phyloP scores from a whole-genome alignment of 306 rosid species.

The Comarum palustre region DNA sequence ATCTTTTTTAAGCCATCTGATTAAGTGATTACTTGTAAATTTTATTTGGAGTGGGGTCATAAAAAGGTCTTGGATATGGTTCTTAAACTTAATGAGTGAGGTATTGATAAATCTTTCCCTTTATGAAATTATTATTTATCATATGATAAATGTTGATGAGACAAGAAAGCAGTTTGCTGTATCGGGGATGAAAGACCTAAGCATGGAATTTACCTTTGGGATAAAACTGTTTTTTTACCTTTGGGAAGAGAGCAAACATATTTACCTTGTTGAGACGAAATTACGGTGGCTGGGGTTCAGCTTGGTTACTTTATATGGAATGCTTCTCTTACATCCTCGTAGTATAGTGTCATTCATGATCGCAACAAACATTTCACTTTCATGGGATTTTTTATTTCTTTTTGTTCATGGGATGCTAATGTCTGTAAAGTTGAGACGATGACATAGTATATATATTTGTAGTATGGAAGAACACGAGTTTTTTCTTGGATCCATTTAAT shows the following conservation, averaged over 20 bases:
- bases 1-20: not conserved
- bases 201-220: not conserved
- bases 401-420: not conserved
- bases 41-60: not conserved
- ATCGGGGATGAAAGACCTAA: not conserved
- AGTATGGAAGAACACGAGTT: not conserved
- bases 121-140: not conserved
- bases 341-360: not conserved
- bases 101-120: not conserved
- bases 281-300: constrained; percentile 1
- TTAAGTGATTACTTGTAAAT: not conserved
- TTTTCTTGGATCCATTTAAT: not conserved
- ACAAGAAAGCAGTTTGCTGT: not conserved
- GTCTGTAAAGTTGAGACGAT: not conserved
- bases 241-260: not conserved
- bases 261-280: not conserved
- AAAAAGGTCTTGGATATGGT: constrained; percentile 1
- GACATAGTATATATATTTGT: not conserved
- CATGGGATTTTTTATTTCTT: too few relatives aligned
- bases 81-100: not conserved
- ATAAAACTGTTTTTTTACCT: too few relatives aligned
- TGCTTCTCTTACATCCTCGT: not conserved
- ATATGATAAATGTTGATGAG: not conserved
- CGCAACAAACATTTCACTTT: not conserved
- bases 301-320: not conserved